Percentiles rank a stretch among this genome's conserved stretches.
Conservation (phyloP, 2,329 filamentous ascomycete genomes). For the Fonsecaea pedrosoi region DNA sequence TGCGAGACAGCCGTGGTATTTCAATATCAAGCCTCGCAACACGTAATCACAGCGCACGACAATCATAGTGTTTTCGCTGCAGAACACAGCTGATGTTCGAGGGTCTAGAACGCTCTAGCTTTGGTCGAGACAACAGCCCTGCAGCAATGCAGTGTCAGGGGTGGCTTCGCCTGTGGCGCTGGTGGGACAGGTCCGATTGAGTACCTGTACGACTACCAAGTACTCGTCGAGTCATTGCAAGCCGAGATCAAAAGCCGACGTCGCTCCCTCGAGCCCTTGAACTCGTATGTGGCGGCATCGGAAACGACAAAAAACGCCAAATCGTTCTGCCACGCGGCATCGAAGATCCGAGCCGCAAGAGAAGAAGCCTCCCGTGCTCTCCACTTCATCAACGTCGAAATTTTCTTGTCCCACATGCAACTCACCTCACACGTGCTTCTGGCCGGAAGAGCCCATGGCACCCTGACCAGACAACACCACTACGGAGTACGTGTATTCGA, state of each 20-base stretch:
- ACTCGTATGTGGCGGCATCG: background rate
- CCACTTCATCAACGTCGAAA: background rate
- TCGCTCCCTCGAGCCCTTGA: background rate
- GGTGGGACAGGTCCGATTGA: background rate
- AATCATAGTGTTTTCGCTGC: background rate
- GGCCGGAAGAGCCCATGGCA: too few species aligned
- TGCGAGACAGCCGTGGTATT: background rate
- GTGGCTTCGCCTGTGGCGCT: constrained; percentile 1
- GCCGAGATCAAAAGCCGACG: constrained; percentile 14
- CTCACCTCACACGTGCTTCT: too few species aligned
- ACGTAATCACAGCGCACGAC: background rate
- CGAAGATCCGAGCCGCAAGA: background rate
- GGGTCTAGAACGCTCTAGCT: background rate
- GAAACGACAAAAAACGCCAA: background rate
- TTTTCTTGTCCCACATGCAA: background rate
- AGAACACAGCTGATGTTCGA: background rate
- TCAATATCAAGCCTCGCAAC: background rate
- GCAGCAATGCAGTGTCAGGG: background rate
- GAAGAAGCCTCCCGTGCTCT: background rate
- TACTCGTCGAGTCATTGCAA: background rate
- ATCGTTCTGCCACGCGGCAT: constrained; percentile 4
- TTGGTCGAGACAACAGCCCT: background rate
- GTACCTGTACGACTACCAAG: too few species aligned
- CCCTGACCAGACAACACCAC: too few species aligned
- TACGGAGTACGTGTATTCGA: too few species aligned